A percentile compares a stretch with the other conserved stretches of the same genome.
These are phyloP conservation scores for Lichenothelia convexa DNA, from an alignment of 495 filamentous ascomycete species.

Conservation along the genomic window DNA sequence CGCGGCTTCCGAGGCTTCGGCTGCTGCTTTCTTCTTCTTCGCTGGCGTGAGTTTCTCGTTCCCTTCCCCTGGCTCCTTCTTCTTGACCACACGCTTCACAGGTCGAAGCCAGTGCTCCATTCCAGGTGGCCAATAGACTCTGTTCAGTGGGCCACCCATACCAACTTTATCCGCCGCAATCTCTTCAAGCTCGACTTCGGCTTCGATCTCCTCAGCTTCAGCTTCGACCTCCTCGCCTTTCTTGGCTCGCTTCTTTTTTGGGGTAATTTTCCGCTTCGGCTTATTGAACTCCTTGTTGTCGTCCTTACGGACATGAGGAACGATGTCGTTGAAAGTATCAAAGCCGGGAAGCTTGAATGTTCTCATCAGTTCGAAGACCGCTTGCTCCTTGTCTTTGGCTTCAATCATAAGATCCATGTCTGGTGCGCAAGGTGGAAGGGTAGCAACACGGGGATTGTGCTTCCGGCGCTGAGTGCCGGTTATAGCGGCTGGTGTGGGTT, in stretches of 20 bases:
- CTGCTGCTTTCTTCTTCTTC: background rate
- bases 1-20: conserved; percentile 4
- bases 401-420: conserved; percentile 96
- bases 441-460: conserved; percentile 59
- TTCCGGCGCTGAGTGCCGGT: conserved; percentile 62
- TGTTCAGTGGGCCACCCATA: conserved; percentile 73
- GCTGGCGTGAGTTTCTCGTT: background rate
- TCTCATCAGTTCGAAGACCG: conserved; percentile 84
- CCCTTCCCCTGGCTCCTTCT: conserved; percentile 22
- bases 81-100: conserved; percentile 48
- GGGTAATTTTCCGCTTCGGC: conserved; percentile 20
- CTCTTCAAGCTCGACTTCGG: conserved; percentile 20
- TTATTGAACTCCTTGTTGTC: conserved; percentile 47
- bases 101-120: conserved; percentile 85
- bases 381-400: conserved; percentile 96
- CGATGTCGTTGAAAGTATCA: conserved; percentile 55
- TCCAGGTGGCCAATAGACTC: conserved; percentile 83
- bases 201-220: conserved; percentile 32
- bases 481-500: conserved; percentile 55
- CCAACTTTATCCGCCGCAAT: conserved; percentile 53
- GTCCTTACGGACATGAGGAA: conserved; percentile 59
- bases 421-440: conserved; percentile 60
- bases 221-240: conserved; percentile 21
- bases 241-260: conserved; percentile 19
- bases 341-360: conserved; percentile 67